Base-by-base conservation (phyloP, 768 basidiomycete genomes). In the Neoboletus magnificus region DNA sequence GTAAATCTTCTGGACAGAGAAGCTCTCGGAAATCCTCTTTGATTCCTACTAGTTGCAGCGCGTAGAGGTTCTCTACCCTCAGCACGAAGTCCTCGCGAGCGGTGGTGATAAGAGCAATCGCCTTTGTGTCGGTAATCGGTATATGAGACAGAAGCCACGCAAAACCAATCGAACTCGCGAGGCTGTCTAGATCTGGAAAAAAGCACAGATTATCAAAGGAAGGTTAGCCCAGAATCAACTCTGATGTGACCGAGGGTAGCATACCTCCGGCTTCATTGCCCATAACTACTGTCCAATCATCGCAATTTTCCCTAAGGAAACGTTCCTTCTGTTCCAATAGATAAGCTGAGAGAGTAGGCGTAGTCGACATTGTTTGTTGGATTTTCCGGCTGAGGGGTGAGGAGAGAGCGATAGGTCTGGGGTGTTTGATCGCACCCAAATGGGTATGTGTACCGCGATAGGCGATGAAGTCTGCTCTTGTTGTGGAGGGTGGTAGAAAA, bases 191-290 rank as follows among this genome's bases (percentile, higher is more conserved):
- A 71, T 99, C 96, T 98, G 57, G 3, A 37, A 2, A 16, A 22
- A 48, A 18, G 25, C 16, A 54, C n/a, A 22, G 50, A 50, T 37
- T 33, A 56, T 54, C 20, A 12, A 27, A 27, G 10, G 22, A 23
- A 48, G 25, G 27, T 50, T 36, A 47, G 35, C 40, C 25, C 6
- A 3, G 30, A 42, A 35, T 16, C 25, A 44, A 50, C 45, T 29
- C 30, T n/a, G 33, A n/a, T 3, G 15, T 35, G 22, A 50, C 39
- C 20, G 25, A 48, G 40, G 27, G 44, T 20, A 50, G 37, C 54
- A 16, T 68, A 95, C 96, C 96, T 65, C 95, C 95, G 15, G 96
- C 93, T 72, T 98, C 96, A 69, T 99, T 99, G 0, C 96, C 95
- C 86, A 94, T 91, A 0, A 86, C 88, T 6, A 97, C 77, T 0